Conservation (phyloP, 345 rosid species). For the thale cress (Arabidopsis thaliana) region TAIR10.1 NC_003074.8:124001-124500, state of each 20-base stretch:
- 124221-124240: background rate
- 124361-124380: background rate
- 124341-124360: background rate
- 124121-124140: background rate
- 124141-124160: background rate
- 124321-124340: background rate
- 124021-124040: background rate
- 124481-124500: conserved; percentile 9
- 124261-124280: too few relatives aligned
- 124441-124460: conserved; percentile 15
- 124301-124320: background rate
- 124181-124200: background rate
- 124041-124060: background rate
- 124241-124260: background rate
- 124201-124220: too few relatives aligned
- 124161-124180: background rate
- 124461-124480: conserved; percentile 20
- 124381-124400: background rate
- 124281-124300: background rate
- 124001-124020: background rate
- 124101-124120: background rate
- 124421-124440: background rate
- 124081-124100: background rate
- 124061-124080: background rate
- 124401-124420: background rate